Base-by-base conservation (phyloP, 257 asterid genomes). In the Sherardia arvensis region DNA sequence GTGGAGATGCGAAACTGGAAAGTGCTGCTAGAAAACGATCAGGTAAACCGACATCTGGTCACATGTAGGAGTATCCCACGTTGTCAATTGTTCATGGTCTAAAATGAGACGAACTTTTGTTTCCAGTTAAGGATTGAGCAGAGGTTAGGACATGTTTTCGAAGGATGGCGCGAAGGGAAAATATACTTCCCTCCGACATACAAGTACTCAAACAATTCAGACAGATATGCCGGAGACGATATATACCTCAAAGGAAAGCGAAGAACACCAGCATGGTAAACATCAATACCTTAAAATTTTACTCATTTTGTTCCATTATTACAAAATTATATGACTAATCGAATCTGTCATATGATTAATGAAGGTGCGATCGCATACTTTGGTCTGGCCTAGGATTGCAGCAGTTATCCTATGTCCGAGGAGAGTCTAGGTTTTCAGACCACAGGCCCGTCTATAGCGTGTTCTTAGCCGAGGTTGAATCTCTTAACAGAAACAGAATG, bases 1-100 rank as follows among this genome's bases (percentile, higher is more conserved):
- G 95, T 93, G 8, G 99, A 93, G 81, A 93, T 90, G 99, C 95
- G 80, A 8, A 90, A 93, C 76, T 93, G 99, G 99, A 84, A 82
- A 75, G 97, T 84, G 45, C 79, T 93, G 80, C 68, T 93, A 70
- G 97, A 90, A 77, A 93, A 93, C 59, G 99, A 93, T 65, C 99
- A 93, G 90, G 99, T 69, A 84, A 71, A 86, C 71, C 0, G 59
- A 61, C 0, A 25, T 59, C 38, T 66, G 47, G 27, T 27, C 21
- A 17, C 59, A 7, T 22, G 48, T 25, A 1, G 7, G 32, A 32
- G 58, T 12, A 43, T 3, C 11, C 17, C 20, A 11, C 26, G 5
- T 25, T 18, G 18, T 38, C 6, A 27, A n/a, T 51, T 53, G 28
- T 20, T 30, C 25, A 15, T 21, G 22, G 20, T 11, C 62, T 66